Evolutionary conservation across 225 moss, liverwort and hornwort species (phyloP).

Genomic region (Lunularia cruciata): DNA sequence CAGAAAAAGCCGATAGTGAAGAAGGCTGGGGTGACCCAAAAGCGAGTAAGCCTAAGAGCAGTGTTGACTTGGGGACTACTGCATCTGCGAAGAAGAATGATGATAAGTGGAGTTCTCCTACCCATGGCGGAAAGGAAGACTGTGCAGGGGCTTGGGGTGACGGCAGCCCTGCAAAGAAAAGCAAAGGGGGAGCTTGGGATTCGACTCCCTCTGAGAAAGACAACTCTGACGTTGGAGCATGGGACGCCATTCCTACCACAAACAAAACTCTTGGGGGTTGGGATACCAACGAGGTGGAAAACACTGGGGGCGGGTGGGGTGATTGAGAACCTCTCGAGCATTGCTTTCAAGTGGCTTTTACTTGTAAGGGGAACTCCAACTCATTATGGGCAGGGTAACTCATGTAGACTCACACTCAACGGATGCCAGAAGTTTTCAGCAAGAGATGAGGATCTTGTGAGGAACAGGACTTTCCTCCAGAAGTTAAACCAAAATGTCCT

Average conservation of each 20-base stretch:
- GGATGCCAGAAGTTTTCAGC: too few relatives aligned
- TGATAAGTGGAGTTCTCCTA: too few relatives aligned
- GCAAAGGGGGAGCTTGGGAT: not conserved
- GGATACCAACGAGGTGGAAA: not conserved
- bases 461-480: too few relatives aligned
- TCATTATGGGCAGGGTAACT: too few relatives aligned
- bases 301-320: slow-evolving; percentile 13
- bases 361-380: too few relatives aligned
- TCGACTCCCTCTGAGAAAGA: not conserved
- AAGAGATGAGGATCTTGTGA: too few relatives aligned
- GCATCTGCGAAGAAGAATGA: too few relatives aligned
- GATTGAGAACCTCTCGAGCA: too few relatives aligned
- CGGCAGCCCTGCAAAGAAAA: slow-evolving; percentile 2
- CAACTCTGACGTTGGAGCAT: not conserved
- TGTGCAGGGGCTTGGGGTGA: not conserved
- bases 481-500: too few relatives aligned
- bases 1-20: not conserved
- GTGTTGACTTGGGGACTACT: not conserved
- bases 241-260: not conserved
- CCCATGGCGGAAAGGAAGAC: too few relatives aligned
- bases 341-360: too few relatives aligned
- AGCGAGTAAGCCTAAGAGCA: not conserved
- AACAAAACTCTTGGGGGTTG: not conserved
- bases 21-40: slow-evolving; percentile 6
- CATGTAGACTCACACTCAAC: too few relatives aligned